phyloP scores from a whole-genome alignment of 345 rosid genomes.

The Lumnitzera racemosa region DNA sequence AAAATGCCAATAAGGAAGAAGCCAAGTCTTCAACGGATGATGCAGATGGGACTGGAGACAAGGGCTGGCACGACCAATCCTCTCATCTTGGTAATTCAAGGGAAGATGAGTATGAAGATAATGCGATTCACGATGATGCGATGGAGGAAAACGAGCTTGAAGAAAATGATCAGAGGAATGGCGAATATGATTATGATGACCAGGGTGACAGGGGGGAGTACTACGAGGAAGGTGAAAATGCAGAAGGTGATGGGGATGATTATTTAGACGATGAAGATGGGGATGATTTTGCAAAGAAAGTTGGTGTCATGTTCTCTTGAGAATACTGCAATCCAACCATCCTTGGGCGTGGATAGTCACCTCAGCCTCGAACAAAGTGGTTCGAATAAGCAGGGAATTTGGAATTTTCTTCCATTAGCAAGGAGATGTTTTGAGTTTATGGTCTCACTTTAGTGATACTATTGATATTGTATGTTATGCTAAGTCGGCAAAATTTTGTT shows the following conservation, averaged over 20 bases:
- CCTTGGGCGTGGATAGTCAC: too few species aligned
- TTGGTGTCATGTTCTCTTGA: slow-evolving; percentile 52
- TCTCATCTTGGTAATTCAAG: slow-evolving; percentile 14
- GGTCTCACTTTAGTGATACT: too few species aligned
- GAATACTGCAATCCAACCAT: too few species aligned
- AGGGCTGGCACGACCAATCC: slow-evolving; percentile 16
- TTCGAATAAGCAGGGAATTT: too few species aligned
- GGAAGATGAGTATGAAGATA: slow-evolving; percentile 32
- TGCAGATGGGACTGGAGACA: slow-evolving; percentile 27
- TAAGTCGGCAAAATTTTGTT: too few species aligned
- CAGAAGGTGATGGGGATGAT: slow-evolving; percentile 30
- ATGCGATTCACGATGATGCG: slow-evolving; percentile 29
- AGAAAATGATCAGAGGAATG: slow-evolving; percentile 44
- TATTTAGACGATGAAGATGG: slow-evolving; percentile 56
- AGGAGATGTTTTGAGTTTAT: too few species aligned
- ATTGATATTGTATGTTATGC: too few species aligned
- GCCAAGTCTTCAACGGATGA: slow-evolving; percentile 12
- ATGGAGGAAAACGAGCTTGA: slow-evolving; percentile 43
- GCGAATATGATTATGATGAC: slow-evolving; percentile 35
- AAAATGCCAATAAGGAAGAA: slow-evolving; percentile 18
- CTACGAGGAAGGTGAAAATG: slow-evolving; percentile 64
- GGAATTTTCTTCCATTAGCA: too few species aligned
- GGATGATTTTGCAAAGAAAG: slow-evolving; percentile 58
- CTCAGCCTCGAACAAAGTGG: too few species aligned
- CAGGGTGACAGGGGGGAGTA: slow-evolving; percentile 67